Evolutionary conservation across 2,329 filamentous ascomycete genomes (phyloP), one percentile per base, ranked within the genome.

Genomic region (Fusarium sp.): DNA sequence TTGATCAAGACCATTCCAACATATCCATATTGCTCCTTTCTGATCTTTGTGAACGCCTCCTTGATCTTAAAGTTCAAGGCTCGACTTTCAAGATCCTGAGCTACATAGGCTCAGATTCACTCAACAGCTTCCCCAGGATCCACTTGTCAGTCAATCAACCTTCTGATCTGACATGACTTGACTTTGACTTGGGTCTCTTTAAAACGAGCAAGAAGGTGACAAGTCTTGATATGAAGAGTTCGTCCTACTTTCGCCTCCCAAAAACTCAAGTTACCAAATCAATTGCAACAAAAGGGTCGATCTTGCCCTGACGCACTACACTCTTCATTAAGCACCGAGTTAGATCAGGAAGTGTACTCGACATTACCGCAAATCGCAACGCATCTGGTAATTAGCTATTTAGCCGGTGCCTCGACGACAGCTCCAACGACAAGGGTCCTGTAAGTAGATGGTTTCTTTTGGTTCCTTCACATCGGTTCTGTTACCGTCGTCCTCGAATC

Each of bases 121-220:
- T 64, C 42, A 50, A 44, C 40, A 44, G 26, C 46, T 59, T 59
- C 44, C 40, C 40, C 31, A 40, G 54, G 63, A 62, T 68, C 67
- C 67, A 70, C 63, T 54, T 52, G 16, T 31, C 40, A 36, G 38
- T 67, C 63, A 52, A 38, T 70, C 49, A 42, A 47, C 60, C 52
- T 64, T 57, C 67, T 65, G 67, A 67, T 70, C 63, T 61, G 67
- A 68, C 50, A 49, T 70, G 55, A 55, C 55, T 65, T 54, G 55
- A 62, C 38, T 53, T 53, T 57, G 44, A 60, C 63, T 41, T 57
- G 55, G 34, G 38, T 45, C 57, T 68, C 40, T 56, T 57, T 61
- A 58, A 67, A 70, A 54, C 49, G 30, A 58, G 42, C 53, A 42
- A 52, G 18, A 60, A 41, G 45, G 50, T 52, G 49, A 36, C 41